Conservation (phyloP, 2,329 filamentous ascomycete genomes). For the Verticillium zaregamsianum region DNA sequence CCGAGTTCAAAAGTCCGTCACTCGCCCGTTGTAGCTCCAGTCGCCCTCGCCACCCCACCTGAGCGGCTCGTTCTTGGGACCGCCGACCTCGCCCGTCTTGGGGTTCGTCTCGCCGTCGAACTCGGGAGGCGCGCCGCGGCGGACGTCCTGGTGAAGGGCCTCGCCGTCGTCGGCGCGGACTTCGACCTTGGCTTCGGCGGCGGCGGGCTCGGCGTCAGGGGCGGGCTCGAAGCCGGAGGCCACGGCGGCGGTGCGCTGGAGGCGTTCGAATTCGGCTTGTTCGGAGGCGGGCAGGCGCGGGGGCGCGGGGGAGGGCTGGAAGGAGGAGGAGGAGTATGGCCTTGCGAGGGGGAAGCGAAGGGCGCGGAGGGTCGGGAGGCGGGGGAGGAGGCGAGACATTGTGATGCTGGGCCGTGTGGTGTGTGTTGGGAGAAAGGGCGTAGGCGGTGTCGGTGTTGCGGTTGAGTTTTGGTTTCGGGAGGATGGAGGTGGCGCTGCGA, state of each 20-base stretch:
- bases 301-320: constrained; percentile 61
- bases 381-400: constrained; percentile 21
- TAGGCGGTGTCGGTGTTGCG: background rate
- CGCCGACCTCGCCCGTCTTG: constrained; percentile 90
- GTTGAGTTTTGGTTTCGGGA: background rate
- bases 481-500: background rate
- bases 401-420: background rate
- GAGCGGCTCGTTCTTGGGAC: constrained; percentile 94
- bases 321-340: constrained; percentile 24
- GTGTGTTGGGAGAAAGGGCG: background rate
- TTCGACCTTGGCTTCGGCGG: constrained; percentile 10
- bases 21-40: constrained; percentile 93
- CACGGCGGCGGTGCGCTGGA: constrained; percentile 62
- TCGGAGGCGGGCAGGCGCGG: constrained; percentile 84
- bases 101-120: constrained; percentile 92
- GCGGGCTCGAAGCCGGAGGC: constrained; percentile 36
- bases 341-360: constrained; percentile 10
- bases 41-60: constrained; percentile 73
- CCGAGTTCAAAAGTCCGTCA: constrained; percentile 72
- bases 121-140: constrained; percentile 77
- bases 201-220: constrained; percentile 14
- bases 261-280: constrained; percentile 84
- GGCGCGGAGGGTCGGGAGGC: constrained; percentile 8
- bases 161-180: constrained; percentile 33
- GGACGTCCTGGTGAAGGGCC: constrained; percentile 60